Evolutionary conservation across 768 basidiomycete genomes (phyloP).

Genomic region (Pulveroboletus sp.): DNA sequence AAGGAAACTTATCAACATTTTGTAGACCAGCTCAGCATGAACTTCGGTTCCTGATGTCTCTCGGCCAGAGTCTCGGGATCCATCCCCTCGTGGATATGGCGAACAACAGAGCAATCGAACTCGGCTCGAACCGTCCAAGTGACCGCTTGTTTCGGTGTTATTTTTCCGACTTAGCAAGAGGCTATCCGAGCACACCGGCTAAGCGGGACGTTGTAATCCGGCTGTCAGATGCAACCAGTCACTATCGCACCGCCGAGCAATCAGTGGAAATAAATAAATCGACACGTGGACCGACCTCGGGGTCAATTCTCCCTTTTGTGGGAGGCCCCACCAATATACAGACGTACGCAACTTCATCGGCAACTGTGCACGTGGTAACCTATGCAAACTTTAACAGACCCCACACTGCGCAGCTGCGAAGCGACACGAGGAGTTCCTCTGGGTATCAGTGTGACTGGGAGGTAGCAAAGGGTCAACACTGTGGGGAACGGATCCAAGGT

Average conservation of each 20-base stretch:
- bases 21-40: constrained; percentile 7
- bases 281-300: background rate
- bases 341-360: background rate
- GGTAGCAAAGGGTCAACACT: background rate
- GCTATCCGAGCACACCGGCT: background rate
- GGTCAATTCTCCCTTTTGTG: background rate
- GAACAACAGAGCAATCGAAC: background rate
- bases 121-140: background rate
- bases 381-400: background rate
- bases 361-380: background rate
- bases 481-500: constrained; percentile 9
- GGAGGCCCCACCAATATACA: background rate
- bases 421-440: background rate
- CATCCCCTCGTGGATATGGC: background rate
- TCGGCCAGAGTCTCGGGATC: constrained; percentile 5
- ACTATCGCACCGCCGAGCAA: background rate
- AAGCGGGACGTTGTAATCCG: background rate
- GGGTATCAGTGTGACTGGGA: constrained; percentile 7
- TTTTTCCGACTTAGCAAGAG: background rate
- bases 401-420: background rate
- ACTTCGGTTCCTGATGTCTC: constrained; percentile 4
- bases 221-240: background rate
- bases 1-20: background rate
- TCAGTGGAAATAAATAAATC: background rate
- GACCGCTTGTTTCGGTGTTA: background rate